A percentile compares a stretch with the other conserved stretches of the same genome.
These are phyloP conservation scores for Asterionellopsis glacialis DNA, from an alignment of 108 stramenopile genomes.

Conservation along the genomic window DNA sequence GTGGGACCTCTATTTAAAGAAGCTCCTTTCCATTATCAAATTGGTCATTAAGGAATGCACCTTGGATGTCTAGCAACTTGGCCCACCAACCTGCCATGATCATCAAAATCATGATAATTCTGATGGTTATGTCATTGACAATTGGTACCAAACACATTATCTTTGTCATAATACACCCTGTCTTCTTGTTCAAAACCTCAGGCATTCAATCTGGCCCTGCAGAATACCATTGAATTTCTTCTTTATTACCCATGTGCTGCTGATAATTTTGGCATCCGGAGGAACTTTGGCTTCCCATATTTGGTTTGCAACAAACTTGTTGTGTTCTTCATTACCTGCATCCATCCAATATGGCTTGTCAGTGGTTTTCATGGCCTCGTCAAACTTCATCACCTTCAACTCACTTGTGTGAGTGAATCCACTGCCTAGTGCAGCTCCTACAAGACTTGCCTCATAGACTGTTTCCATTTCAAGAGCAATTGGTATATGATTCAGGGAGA, in stretches of 20 bases:
- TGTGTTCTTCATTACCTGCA: conserved; percentile 31
- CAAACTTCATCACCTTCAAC: conserved; percentile 34
- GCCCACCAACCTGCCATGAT: conserved; percentile 22
- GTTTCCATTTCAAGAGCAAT: too few species aligned
- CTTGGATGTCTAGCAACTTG: conserved; percentile 6
- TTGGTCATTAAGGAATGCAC: too few species aligned
- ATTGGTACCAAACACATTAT: conserved; percentile 28
- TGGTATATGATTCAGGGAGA: not conserved
- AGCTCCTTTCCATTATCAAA: too few species aligned
- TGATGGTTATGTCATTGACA: conserved; percentile 19
- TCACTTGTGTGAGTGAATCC: conserved; percentile 31
- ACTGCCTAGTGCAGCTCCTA: conserved; percentile 32
- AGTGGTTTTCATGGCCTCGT: conserved; percentile 24
- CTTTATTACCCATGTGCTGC: conserved; percentile 40
- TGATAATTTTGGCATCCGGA: conserved; percentile 18
- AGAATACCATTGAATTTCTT: conserved; percentile 34
- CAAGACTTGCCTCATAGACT: conserved; percentile 3
- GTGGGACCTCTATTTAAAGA: conserved; percentile 22
- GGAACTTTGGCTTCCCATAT: conserved; percentile 17
- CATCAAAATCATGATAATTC: conserved; percentile 15
- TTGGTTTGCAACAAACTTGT: conserved; percentile 20
- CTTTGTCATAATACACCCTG: conserved; percentile 24
- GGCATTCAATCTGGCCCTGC: conserved; percentile 24
- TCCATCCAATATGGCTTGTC: conserved; percentile 25
- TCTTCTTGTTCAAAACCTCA: conserved; percentile 29